Conservation (phyloP, 345 rosid genomes). For the Eucalyptus polybractea region DNA sequence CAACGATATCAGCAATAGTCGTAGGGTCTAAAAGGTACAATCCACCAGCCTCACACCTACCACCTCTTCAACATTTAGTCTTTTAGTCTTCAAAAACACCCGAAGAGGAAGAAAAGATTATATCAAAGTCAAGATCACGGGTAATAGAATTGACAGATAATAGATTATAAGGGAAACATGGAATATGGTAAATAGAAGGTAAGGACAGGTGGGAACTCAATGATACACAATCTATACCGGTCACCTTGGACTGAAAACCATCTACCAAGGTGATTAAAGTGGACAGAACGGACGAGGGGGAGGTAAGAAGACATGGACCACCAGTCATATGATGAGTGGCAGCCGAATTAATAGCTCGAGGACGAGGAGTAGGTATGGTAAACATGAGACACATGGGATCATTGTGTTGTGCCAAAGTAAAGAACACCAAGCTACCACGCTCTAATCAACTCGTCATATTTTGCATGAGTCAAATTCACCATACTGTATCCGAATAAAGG, state of each 20-base stretch:
- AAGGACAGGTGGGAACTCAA: background rate
- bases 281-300: background rate
- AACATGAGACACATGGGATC: no score
- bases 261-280: background rate
- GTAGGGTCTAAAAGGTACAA: background rate
- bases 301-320: background rate
- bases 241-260: background rate
- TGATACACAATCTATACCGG: background rate
- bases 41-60: background rate
- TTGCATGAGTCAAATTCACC: no score
- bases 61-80: background rate
- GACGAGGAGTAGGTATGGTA: no score
- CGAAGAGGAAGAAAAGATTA: background rate
- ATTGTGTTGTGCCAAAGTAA: no score
- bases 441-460: no score
- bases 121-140: background rate
- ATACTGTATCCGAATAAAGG: no score
- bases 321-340: no score
- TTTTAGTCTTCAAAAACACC: no score
- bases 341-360: no score
- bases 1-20: background rate
- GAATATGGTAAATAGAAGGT: background rate
- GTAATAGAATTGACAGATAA: background rate
- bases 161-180: background rate
- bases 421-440: no score